Percentiles rank a stretch among this genome's conserved stretches.
These are phyloP conservation scores for Ophiocordyceps unilateralis DNA, from an alignment of 2,329 filamentous ascomycete genomes.

Conservation along the genomic window DNA sequence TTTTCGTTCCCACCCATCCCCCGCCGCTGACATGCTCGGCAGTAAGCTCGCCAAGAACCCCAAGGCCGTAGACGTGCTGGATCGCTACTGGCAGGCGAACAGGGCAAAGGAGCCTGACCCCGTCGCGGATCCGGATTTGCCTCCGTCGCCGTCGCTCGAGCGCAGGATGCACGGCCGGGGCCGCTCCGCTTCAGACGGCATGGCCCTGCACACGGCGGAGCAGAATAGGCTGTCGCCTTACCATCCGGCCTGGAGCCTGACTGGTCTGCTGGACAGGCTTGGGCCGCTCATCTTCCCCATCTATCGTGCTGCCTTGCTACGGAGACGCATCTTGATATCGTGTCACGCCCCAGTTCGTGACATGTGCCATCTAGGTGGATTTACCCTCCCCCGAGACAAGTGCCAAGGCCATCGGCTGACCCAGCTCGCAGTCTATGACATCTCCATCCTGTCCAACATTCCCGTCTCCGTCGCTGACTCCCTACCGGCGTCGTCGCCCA, in stretches of 20 bases:
- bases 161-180: constrained; percentile 32
- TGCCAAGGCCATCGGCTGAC: constrained; percentile 4
- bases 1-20: background rate
- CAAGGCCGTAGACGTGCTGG: constrained; percentile 44
- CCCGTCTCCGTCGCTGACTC: constrained; percentile 55
- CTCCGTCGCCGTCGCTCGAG: constrained; percentile 12
- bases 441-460: constrained; percentile 84
- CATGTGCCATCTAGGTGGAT: constrained; percentile 73
- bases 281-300: constrained; percentile 86
- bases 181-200: constrained; percentile 44
- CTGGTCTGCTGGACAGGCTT: constrained; percentile 61
- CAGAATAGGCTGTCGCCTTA: constrained; percentile 55
- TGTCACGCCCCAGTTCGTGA: constrained; percentile 72
- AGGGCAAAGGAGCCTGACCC: constrained; percentile 15
- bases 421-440: constrained; percentile 60
- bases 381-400: background rate
- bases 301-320: constrained; percentile 68
- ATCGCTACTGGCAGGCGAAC: constrained; percentile 60
- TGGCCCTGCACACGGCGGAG: constrained; percentile 36
- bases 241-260: constrained; percentile 76
- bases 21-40: no score
- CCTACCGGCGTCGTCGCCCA: constrained; percentile 43
- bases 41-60: constrained; percentile 48
- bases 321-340: constrained; percentile 77
- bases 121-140: constrained; percentile 15